Base-by-base conservation (phyloP, 768 basidiomycete genomes). In the Termitomyces sp. region DNA sequence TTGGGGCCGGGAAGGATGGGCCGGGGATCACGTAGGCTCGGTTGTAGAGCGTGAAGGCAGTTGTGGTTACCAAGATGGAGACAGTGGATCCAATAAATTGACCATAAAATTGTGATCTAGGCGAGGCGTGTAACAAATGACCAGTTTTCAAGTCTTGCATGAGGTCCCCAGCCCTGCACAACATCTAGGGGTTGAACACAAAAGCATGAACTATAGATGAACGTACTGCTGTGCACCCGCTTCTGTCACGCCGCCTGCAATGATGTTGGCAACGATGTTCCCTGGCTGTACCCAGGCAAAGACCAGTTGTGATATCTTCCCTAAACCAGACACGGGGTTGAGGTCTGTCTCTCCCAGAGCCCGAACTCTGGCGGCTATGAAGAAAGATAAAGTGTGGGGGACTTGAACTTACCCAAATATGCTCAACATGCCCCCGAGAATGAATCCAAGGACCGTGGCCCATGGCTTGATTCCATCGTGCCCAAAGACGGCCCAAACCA, bases 71-170 rank as follows among this genome's bases (percentile, higher is more conserved):
- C 52, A 97, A 65, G 37, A 98, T 94, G 8, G 92, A 94, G 5
- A 96, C 81, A 1, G 87, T 83, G 9, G 92, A 94, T 38, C 96
- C 96, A 59, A 98, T 88, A 53, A 98, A 78, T 72, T 98, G 94
- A 9, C 94, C 93, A 67, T 88, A 96, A 72, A 98, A 97, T 70
- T 96, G 96, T 2, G 94, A 93, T 67, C 93, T 81, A 51, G 96
- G 96, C 29, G 94, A 96, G 9, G 95, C 95, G 64, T 82, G 84
- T 58, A 93, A 84, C n/a, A 98, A 78, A 72, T 97, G 93, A 0
- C 96, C 96, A 2, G 96, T 97, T 77, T 98, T 98, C 61, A 98
- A 78, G 74, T 98, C 96, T 77, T 98, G 96, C 96, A 98, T 98
- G 9, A 98, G 84, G 71, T 98, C 96, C 15, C 95, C 96, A 7